Base-by-base conservation (phyloP, 1,284 basidiomycete genomes). In the Ceratobasidium sp. region DNA sequence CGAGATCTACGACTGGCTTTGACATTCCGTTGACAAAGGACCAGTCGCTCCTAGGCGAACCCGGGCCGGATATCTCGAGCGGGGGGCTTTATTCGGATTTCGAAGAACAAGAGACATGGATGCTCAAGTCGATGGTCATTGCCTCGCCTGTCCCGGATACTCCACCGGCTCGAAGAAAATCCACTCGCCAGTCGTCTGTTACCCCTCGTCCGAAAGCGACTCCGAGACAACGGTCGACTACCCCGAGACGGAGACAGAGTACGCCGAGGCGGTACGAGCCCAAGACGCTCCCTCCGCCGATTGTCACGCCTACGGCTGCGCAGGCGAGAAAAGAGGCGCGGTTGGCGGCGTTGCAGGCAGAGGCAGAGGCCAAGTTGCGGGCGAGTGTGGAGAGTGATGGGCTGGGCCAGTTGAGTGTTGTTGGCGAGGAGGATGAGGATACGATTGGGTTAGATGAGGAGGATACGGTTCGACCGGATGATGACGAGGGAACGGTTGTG, bases 11-110 rank as follows among this genome's bases (percentile, higher is more conserved):
- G 4, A 53, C 62, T 8, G 62, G 49, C 13, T 53, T 65, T 20
- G 50, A 53, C 45, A 47, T 47, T 12, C n/a, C 45, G 13, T 53
- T 65, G 17, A 34, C 31, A 10, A 12, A 20, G 20, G 32, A 65
- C 34, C 34, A 40, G 17, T 65, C 62, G 25, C n/a, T 65, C 20
- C 38, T 65, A 31, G 45, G 43, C 12, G 29, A 20, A 31, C 7
- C 13, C 13, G 25, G 35, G 8, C 3, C 17, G 49, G 62, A 54
- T 17, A 65, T 65, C 27, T 65, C 62, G 49, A 65, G 62, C 20
- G 49, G 35, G 22, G 62, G 62, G 17, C 34, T 65, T 8, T 65
- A 65, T 53, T 65, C 62, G 6, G 62, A 65, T 32, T 4, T 53
- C 17, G 58, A 50, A 4, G 50, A 65, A 27, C 49, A 35, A 38